phyloP scores from a whole-genome alignment of 495 filamentous ascomycete species.

The Poronia punctata region DNA sequence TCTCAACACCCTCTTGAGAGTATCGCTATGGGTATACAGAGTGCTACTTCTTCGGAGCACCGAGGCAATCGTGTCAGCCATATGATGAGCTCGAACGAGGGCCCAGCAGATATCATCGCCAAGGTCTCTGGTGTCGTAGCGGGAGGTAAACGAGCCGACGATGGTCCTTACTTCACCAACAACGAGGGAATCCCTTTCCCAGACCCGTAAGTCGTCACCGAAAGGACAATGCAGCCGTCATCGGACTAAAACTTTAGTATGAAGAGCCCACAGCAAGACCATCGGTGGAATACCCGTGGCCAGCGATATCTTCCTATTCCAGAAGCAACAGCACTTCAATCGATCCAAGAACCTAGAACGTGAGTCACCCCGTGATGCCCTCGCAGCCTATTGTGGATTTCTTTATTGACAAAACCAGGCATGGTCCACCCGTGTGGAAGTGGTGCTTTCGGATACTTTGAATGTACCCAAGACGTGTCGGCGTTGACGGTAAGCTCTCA shows the following conservation, averaged over 20 bases:
- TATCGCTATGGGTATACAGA: conserved; percentile 21
- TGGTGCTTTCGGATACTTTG: conserved; percentile 47
- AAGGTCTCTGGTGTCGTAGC: conserved; percentile 43
- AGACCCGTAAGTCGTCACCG: conserved; percentile 28
- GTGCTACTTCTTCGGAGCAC: conserved; percentile 17
- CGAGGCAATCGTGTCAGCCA: conserved; percentile 23
- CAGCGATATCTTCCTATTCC: conserved; percentile 50
- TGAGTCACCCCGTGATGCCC: conserved; percentile 11
- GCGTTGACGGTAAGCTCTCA: conserved; percentile 27
- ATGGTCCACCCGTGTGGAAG: conserved; percentile 46
- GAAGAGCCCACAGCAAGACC: conserved; percentile 46
- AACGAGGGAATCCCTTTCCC: conserved; percentile 53
- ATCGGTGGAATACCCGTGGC: conserved; percentile 49
- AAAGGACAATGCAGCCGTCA: background rate
- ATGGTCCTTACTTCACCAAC: conserved; percentile 51
- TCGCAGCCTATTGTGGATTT: background rate
- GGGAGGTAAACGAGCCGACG: conserved; percentile 43
- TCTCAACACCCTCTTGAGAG: conserved; percentile 25
- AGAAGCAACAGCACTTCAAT: conserved; percentile 53
- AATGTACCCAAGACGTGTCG: conserved; percentile 40
- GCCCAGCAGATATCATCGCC: conserved; percentile 48
- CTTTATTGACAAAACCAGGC: conserved; percentile 18
- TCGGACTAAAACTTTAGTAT: conserved; percentile 13
- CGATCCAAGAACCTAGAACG: conserved; percentile 46
- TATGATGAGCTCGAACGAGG: conserved; percentile 45